Evolutionary conservation across 768 basidiomycete species (phyloP).

Genomic region (Hygrophorus russula): DNA sequence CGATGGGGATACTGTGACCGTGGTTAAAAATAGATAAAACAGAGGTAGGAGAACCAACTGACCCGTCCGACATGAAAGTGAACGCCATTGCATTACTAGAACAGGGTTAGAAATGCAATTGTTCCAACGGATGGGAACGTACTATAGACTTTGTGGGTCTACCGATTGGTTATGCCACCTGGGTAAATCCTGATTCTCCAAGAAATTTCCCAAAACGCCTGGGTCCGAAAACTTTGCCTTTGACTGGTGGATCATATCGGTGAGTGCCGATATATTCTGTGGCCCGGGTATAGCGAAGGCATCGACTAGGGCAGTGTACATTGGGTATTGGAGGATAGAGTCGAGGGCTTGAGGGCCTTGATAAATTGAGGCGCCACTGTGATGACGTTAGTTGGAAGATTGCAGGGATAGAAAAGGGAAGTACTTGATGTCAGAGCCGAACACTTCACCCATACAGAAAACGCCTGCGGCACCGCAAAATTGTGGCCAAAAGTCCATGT

Average conservation of each 20-base stretch:
- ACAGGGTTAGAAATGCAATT: background rate
- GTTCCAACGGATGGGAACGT: constrained; percentile 12
- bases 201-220: constrained; percentile 56
- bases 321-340: constrained; percentile 62
- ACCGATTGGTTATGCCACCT: constrained; percentile 65
- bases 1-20: constrained; percentile 46
- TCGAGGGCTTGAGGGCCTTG: constrained; percentile 56
- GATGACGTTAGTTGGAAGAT: background rate
- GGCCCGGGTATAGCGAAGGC: constrained; percentile 66
- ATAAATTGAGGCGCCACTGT: constrained; percentile 43
- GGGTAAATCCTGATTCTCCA: constrained; percentile 71
- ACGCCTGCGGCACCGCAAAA: constrained; percentile 71
- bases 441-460: constrained; percentile 82
- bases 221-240: constrained; percentile 40
- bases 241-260: constrained; percentile 38
- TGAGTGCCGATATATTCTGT: constrained; percentile 47
- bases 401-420: background rate
- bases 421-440: constrained; percentile 41
- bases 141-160: constrained; percentile 65
- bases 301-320: constrained; percentile 51
- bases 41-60: background rate
- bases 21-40: background rate
- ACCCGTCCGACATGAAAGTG: constrained; percentile 65
- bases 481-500: constrained; percentile 62
- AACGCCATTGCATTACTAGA: constrained; percentile 63